Base-by-base conservation (phyloP, 495 filamentous ascomycete genomes). In the Aspergillus sclerotiicarbonarius region DNA sequence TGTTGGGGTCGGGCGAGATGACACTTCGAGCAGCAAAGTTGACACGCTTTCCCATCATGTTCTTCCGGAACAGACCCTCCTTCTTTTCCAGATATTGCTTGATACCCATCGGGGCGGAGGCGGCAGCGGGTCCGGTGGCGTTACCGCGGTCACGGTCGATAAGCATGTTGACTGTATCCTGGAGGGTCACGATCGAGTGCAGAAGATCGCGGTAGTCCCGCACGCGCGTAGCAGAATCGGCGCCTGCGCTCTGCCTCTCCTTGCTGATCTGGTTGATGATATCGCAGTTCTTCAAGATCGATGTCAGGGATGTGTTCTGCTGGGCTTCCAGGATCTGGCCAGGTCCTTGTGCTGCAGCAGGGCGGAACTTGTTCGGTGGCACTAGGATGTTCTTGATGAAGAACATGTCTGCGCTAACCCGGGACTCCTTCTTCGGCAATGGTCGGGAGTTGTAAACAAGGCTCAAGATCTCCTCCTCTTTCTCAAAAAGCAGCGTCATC, bases 41-140 rank as follows among this genome's bases (percentile, higher is more conserved):
- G 71, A 99, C 95, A 76, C 95, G 90, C 78, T 99, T 99, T 48
- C 95, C 95, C 95, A 99, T 99, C 93, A 99, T 98, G 76, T 99
- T 96, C 81, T 93, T 98, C 63, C 95, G 81, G 79, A 99, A 98
- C 48, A 99, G 76, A 47, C 95, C 95, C 67, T 99, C 95, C 73
- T 99, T 99, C 81, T 98, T 98, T 74, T 99, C 95, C 15, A 99
- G 82, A 65, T 91, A 88, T 67, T 99, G 95, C 74, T 98, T 99
- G 71, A 99, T 95, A 56, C 95, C 95, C 41, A 73, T 78, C 3
- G 77, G 67, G 30, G 71, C 60, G 4, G 62, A 54, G 5, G 67
- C 65, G 4, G 69, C 65, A 8, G 90, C 90, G 4, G 81, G 73
- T 8, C 92, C 92, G 43, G 86, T 84, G 10, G 91, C 76, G 12